A percentile compares a stretch with the other conserved stretches of the same genome.
Conservation (phyloP, 2,329 filamentous ascomycete species). For the Sclerotinia trifoliorum region DNA sequence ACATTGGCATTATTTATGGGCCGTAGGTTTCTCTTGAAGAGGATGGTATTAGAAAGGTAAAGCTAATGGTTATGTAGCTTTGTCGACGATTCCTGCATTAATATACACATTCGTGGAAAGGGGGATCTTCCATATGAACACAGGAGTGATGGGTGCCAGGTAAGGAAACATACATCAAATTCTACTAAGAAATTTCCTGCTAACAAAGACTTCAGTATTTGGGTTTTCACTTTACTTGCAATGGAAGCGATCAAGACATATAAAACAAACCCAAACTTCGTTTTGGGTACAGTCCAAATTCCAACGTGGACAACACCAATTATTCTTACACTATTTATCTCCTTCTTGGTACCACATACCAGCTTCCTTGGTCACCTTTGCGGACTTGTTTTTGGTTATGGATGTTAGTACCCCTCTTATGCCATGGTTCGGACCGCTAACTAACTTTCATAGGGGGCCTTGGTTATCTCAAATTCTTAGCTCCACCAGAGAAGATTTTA, state of each 20-base stretch:
- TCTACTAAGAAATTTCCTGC: conserved; percentile 20
- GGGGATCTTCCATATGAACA: conserved; percentile 68
- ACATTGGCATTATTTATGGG: conserved; percentile 87
- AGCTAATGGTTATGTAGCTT: conserved; percentile 48
- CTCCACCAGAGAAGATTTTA: conserved; percentile 83
- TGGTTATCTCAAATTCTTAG: conserved; percentile 84
- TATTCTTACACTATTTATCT: conserved; percentile 70
- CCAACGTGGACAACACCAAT: conserved; percentile 91
- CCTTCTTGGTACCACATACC: conserved; percentile 74
- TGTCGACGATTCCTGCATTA: conserved; percentile 78
- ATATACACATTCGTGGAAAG: conserved; percentile 79
- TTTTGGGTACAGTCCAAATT: conserved; percentile 62
- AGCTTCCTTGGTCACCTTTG: conserved; percentile 86
- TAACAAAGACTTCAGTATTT: conserved; percentile 60
- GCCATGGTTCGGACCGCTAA: conserved; percentile 9
- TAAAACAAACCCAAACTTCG: conserved; percentile 75
- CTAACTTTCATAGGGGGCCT: conserved; percentile 62
- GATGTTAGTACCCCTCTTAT: conserved; percentile 58
- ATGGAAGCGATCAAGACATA: conserved; percentile 85
- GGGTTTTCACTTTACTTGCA: conserved; percentile 85
- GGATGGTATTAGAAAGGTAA: too few species aligned
- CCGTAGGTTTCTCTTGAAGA: conserved; percentile 60
- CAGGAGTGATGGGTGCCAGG: conserved; percentile 78
- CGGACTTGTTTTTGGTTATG: conserved; percentile 79
- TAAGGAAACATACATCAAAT: conserved; percentile 41